Evolutionary conservation across 1,284 basidiomycete species (phyloP).

Genomic region (Sanghuangporus baumii): DNA sequence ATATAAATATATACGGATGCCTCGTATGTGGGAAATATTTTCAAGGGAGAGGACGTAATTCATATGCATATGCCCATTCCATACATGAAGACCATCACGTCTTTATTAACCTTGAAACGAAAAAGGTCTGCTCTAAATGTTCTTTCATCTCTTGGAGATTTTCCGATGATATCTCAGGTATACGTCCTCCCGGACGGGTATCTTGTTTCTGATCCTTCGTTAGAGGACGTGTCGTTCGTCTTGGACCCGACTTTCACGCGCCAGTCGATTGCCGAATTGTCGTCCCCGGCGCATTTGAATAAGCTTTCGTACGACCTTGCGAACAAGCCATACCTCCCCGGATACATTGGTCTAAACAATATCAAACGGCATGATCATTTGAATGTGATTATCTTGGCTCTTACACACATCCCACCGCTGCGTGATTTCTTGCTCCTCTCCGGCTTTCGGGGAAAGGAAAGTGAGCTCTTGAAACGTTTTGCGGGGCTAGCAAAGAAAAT

Average conservation of each 20-base stretch:
- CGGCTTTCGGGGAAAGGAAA: conserved; percentile 61
- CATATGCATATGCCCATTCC: conserved; percentile 94
- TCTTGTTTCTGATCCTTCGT: conserved; percentile 88
- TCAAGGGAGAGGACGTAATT: conserved; percentile 90
- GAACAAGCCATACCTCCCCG: conserved; percentile 81
- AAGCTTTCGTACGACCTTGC: conserved; percentile 81
- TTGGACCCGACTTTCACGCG: conserved; percentile 80
- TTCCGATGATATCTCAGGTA: conserved; percentile 48
- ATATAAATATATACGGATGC: conserved; percentile 98
- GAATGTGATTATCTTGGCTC: conserved; percentile 93
- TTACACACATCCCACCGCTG: conserved; percentile 87
- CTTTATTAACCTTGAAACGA: conserved; percentile 92
- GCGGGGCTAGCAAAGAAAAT: conserved; percentile 84
- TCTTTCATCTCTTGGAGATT: conserved; percentile 14
- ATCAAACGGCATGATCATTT: conserved; percentile 97
- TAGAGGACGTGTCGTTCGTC: conserved; percentile 92
- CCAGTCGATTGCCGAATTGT: conserved; percentile 44
- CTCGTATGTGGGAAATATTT: conserved; percentile 99
- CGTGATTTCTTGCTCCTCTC: conserved; percentile 85
- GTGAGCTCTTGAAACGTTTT: conserved; percentile 87
- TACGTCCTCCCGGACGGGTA: conserved; percentile 99
- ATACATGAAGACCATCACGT: conserved; percentile 98
- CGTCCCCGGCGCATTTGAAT: conserved; percentile 55
- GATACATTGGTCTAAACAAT: conserved; percentile 96
- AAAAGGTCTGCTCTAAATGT: conserved; percentile 63